A percentile compares a stretch with the other conserved stretches of the same genome.
Evolutionary conservation across 768 basidiomycete genomes (phyloP).

Genomic region (Tylopilus felleus): DNA sequence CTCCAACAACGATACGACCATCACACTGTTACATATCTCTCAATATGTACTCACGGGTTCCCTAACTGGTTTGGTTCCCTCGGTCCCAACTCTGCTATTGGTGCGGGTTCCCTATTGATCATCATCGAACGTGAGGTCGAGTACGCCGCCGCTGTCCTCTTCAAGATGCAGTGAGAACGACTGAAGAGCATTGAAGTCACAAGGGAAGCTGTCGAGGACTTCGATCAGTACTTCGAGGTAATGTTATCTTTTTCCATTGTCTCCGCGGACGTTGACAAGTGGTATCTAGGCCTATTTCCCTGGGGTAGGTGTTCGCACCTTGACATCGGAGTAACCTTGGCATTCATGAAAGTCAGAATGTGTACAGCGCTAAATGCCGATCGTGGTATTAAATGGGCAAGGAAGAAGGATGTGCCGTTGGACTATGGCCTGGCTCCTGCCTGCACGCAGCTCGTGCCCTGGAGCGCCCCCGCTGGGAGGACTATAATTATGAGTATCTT

Average conservation of each 20-base stretch:
- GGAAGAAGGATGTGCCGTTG: constrained; percentile 51
- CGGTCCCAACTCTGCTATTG: constrained; percentile 57
- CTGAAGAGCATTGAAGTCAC: constrained; percentile 61
- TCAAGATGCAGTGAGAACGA: constrained; percentile 62
- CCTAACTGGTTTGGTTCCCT: constrained; percentile 63
- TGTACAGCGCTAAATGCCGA: constrained; percentile 54
- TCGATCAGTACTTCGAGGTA: constrained; percentile 58
- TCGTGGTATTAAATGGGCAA: constrained; percentile 66
- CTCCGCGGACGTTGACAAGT: background rate
- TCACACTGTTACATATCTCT: constrained; percentile 56
- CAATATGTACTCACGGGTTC: constrained; percentile 57
- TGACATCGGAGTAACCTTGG: no score
- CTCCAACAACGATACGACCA: constrained; percentile 54
- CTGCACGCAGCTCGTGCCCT: constrained; percentile 49
- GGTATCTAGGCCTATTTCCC: constrained; percentile 14
- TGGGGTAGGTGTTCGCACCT: background rate
- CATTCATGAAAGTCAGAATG: constrained; percentile 40
- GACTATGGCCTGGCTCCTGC: constrained; percentile 59
- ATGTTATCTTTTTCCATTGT: background rate
- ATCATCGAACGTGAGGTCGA: constrained; percentile 55
- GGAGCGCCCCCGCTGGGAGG: constrained; percentile 61
- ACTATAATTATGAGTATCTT: constrained; percentile 50
- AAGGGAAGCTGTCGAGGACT: constrained; percentile 56
- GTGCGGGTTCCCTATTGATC: constrained; percentile 52
- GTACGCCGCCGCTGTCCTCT: constrained; percentile 51